Evolutionary conservation across 306 rosid species (phyloP).

Genomic region (Trifolium subterraneum): DNA sequence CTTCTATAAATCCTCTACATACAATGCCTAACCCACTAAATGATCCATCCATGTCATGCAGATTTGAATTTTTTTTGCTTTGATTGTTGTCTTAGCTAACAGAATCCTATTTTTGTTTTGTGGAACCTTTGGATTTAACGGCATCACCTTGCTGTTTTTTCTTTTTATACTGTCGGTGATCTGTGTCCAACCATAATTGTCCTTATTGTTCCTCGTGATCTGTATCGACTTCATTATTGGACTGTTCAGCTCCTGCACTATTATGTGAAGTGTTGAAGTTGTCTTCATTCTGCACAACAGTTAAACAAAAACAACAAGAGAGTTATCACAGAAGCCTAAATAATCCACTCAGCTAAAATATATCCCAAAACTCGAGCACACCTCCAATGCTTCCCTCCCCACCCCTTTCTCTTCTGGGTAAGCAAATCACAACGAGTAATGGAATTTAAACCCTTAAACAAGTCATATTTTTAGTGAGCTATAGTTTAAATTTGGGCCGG

Average conservation of each 20-base stretch:
- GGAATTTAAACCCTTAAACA: neutral
- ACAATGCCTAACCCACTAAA: neutral
- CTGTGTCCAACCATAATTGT: neutral
- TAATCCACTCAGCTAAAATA: neutral
- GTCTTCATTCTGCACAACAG: slow-evolving; percentile 35
- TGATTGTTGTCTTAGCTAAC: no score
- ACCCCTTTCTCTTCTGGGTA: neutral
- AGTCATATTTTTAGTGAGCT: neutral
- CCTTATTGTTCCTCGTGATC: slow-evolving; percentile 7
- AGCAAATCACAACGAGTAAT: neutral
- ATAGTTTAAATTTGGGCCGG: neutral
- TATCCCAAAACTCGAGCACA: neutral
- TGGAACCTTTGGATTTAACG: neutral
- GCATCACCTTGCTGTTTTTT: slow-evolving; percentile 1
- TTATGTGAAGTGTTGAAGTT: neutral
- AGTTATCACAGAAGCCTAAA: neutral
- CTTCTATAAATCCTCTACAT: neutral
- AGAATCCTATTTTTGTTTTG: neutral
- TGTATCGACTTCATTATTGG: slow-evolving; percentile 21
- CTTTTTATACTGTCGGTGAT: neutral
- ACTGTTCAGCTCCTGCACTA: slow-evolving; percentile 19
- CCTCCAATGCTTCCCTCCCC: neutral
- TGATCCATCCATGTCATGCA: neutral
- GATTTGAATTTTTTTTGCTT: no score
- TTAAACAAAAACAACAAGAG: neutral